phyloP scores from a whole-genome alignment of 768 basidiomycete genomes.

The Russula earlei region DNA sequence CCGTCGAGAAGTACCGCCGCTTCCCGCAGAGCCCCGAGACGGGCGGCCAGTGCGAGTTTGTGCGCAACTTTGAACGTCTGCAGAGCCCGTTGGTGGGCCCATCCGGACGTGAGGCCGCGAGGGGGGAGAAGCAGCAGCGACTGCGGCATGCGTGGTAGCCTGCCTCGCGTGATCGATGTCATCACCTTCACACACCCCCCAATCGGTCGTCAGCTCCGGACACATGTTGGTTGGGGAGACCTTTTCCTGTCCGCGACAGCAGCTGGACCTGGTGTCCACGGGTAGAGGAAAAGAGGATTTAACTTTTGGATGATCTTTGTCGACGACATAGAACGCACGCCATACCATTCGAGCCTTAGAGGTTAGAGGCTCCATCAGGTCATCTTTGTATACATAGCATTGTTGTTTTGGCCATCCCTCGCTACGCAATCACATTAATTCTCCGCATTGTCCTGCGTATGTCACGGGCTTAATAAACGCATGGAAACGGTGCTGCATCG shows the following conservation, averaged over 20 bases:
- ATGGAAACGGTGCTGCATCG: background rate
- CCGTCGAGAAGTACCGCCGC: constrained; percentile 66
- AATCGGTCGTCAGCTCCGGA: background rate
- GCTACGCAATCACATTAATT: background rate
- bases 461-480: background rate
- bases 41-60: constrained; percentile 69
- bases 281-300: background rate
- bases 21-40: constrained; percentile 76
- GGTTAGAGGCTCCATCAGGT: background rate
- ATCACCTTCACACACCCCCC: background rate
- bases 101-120: background rate
- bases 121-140: too few relatives aligned
- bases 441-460: background rate
- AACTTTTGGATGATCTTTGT: background rate
- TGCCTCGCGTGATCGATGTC: background rate
- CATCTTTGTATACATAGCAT: background rate
- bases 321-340: background rate
- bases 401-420: background rate
- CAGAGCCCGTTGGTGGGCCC: background rate
- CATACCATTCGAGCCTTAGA: constrained; percentile 1
- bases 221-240: background rate
- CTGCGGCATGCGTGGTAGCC: background rate
- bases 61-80: constrained; percentile 40
- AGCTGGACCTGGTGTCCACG: background rate
- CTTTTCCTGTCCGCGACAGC: background rate